These are phyloP conservation scores for Aphanomyces invadans DNA, from an alignment of 352 stramenopile genomes.

Conservation along the genomic window DNA sequence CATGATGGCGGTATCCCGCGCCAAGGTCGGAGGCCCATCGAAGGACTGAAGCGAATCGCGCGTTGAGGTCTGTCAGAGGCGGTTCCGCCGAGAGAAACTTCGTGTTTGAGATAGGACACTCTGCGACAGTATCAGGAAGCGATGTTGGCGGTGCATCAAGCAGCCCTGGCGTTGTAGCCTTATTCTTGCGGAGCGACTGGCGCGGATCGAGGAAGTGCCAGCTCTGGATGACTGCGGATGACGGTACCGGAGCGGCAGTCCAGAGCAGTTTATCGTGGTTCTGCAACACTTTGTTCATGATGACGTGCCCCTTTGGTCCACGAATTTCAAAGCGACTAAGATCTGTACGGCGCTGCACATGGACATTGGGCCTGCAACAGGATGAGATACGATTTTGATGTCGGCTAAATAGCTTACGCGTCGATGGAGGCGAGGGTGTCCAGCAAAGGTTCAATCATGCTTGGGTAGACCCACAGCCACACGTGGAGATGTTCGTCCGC, in stretches of 20 bases:
- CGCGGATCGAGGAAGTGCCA: constrained; percentile 6
- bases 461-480: constrained; percentile 7
- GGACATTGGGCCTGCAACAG: not conserved
- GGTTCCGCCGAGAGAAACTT: not conserved
- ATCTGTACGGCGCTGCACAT: not conserved
- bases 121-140: not conserved
- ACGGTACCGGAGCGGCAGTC: too few relatives aligned
- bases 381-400: not conserved
- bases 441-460: not conserved
- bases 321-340: constrained; percentile 14
- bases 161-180: not conserved
- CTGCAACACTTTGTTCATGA: not conserved
- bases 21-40: not conserved
- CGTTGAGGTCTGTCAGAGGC: not conserved
- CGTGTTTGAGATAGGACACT: not conserved
- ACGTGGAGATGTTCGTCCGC: not conserved
- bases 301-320: not conserved
- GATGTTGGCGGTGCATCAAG: not conserved
- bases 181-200: not conserved
- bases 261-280: not conserved
- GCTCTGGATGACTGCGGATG: not conserved
- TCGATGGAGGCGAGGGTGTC: not conserved
- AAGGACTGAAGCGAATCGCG: constrained; percentile 4
- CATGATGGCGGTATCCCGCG: not conserved
- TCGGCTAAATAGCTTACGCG: not conserved